These are phyloP conservation scores for Phoma sp. DNA, from an alignment of 2,329 filamentous ascomycete species.

Conservation along the genomic window DNA sequence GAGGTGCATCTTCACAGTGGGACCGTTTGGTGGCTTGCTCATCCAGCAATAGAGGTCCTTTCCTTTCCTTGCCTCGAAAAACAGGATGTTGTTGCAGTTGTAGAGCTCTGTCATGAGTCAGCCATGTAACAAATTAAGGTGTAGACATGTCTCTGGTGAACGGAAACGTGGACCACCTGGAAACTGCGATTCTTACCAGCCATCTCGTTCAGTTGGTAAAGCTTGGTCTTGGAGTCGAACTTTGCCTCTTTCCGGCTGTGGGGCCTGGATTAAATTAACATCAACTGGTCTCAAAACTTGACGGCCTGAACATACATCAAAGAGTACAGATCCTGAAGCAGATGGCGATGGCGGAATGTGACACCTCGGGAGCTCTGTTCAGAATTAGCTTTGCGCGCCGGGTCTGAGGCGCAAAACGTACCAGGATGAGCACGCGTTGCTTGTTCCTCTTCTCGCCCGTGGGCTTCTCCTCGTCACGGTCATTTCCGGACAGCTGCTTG, in stretches of 20 bases:
- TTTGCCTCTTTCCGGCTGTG: constrained; percentile 95
- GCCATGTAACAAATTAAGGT: neutral
- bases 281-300: neutral
- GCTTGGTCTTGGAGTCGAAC: constrained; percentile 92
- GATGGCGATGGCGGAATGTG: constrained; percentile 91
- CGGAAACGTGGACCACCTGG: neutral
- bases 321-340: constrained; percentile 85
- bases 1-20: constrained; percentile 76
- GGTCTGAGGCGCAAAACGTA: constrained; percentile 18
- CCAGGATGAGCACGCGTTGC: constrained; percentile 79
- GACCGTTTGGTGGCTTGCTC: constrained; percentile 85
- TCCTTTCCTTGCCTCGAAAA: constrained; percentile 93
- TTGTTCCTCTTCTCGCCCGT: constrained; percentile 50
- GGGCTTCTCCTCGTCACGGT: constrained; percentile 44
- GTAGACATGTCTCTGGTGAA: constrained; percentile 70
- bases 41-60: constrained; percentile 96
- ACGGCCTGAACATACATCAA: constrained; percentile 64
- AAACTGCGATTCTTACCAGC: constrained; percentile 36
- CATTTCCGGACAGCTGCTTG: constrained; percentile 58
- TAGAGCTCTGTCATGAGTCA: constrained; percentile 65
- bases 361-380: constrained; percentile 80
- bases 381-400: constrained; percentile 25
- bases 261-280: constrained; percentile 54
- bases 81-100: constrained; percentile 93
- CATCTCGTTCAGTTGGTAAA: constrained; percentile 56